Conservation (phyloP, 208 protist genomes). For the Acanthamoeba royreba region DNA sequence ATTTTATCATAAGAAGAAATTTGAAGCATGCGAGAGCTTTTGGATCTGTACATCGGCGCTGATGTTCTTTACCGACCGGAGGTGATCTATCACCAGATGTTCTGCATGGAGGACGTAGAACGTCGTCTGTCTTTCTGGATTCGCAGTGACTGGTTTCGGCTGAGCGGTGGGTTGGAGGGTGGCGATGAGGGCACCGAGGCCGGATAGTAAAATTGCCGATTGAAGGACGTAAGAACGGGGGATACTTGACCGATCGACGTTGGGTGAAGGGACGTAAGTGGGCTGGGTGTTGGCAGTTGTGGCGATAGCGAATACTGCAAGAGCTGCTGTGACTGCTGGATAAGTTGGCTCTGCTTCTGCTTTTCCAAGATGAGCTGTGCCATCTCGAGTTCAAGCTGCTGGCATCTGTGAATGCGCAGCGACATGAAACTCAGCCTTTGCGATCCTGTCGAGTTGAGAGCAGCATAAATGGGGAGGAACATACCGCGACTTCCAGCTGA, state of each 20-base stretch:
- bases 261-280: not conserved
- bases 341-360: slow-evolving; percentile 2
- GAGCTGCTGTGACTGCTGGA: not conserved
- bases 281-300: not conserved
- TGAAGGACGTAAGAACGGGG: too few species aligned
- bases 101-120: not conserved
- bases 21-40: too few species aligned
- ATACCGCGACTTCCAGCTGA: not conserved
- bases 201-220: not conserved
- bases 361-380: not conserved
- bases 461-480: too few species aligned
- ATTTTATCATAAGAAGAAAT: too few species aligned
- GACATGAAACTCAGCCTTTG: too few species aligned
- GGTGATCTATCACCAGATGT: not conserved
- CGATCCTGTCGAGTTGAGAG: too few species aligned
- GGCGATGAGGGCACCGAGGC: not conserved
- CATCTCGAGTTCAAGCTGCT: not conserved
- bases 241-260: not conserved
- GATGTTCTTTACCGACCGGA: not conserved
- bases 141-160: not conserved
- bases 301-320: not conserved
- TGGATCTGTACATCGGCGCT: too few species aligned
- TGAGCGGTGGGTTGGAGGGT: not conserved
- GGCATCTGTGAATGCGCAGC: too few species aligned
- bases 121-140: not conserved